Conservation (phyloP, 495 filamentous ascomycete genomes). For the Astrothelium macrocarpum region DNA sequence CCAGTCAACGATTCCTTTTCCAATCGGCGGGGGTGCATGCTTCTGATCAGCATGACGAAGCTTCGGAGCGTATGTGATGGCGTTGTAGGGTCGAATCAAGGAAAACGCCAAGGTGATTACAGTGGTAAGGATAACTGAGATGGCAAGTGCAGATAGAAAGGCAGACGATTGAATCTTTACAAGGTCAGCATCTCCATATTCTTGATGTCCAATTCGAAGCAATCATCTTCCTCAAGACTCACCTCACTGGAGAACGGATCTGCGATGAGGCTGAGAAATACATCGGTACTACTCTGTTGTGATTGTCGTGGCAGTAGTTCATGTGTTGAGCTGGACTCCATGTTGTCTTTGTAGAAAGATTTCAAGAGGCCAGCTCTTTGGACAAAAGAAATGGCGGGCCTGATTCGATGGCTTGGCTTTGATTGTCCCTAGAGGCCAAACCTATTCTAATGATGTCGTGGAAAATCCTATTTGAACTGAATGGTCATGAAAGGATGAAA, state of each 20-base stretch:
- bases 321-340: not conserved
- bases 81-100: slow-evolving; percentile 80
- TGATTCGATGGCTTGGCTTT: not conserved
- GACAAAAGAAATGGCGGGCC: not conserved
- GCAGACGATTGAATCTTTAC: slow-evolving; percentile 50
- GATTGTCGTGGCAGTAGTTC: not conserved
- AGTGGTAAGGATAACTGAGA: slow-evolving; percentile 42
- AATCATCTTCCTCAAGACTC: slow-evolving; percentile 8
- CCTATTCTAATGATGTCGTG: not conserved
- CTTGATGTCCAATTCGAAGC: not conserved
- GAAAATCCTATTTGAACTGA: slow-evolving; percentile 1
- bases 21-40: slow-evolving; percentile 84
- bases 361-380: slow-evolving; percentile 2
- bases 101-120: slow-evolving; percentile 73
- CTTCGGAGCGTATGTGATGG: slow-evolving; percentile 87
- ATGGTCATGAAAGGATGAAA: not conserved
- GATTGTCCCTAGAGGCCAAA: not conserved
- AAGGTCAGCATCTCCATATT: slow-evolving; percentile 6
- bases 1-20: slow-evolving; percentile 81
- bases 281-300: slow-evolving; percentile 18
- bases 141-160: slow-evolving; percentile 67
- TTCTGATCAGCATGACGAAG: slow-evolving; percentile 85
- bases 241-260: slow-evolving; percentile 26
- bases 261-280: slow-evolving; percentile 28
- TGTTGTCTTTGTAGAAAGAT: not conserved